A percentile compares a stretch with the other conserved stretches of the same genome.
Conservation (phyloP, 768 basidiomycete species). For the Tulasnella calospora region DNA sequence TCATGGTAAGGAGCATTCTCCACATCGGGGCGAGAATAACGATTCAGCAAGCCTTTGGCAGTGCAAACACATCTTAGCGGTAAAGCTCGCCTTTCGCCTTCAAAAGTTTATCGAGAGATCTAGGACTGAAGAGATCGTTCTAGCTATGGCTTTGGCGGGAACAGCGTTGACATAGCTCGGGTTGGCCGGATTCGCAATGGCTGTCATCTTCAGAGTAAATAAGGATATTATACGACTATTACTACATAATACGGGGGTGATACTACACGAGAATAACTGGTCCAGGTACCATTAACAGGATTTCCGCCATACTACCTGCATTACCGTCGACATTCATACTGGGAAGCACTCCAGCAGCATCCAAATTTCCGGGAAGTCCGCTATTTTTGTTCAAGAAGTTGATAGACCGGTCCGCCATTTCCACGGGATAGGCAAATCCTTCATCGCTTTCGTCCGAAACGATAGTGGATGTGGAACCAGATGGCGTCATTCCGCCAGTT, state of each 20-base stretch:
- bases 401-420: background rate
- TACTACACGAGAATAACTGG: background rate
- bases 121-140: conserved; percentile 46
- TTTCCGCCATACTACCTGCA: background rate
- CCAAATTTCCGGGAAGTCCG: background rate
- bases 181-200: background rate
- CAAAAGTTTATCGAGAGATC: conserved; percentile 49
- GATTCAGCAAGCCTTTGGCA: conserved; percentile 34
- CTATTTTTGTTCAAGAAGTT: background rate
- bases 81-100: conserved; percentile 53
- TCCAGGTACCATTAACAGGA: background rate
- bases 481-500: background rate
- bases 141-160: background rate
- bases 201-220: background rate
- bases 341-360: background rate
- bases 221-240: background rate
- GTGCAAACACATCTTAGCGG: conserved; percentile 79
- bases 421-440: background rate
- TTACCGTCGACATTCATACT: background rate
- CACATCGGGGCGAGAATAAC: background rate
- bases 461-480: background rate
- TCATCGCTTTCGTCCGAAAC: background rate
- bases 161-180: background rate
- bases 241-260: background rate
- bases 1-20: conserved; percentile 49